Conservation (phyloP, 768 basidiomycete species). For the Amanita molliuscula region DNA sequence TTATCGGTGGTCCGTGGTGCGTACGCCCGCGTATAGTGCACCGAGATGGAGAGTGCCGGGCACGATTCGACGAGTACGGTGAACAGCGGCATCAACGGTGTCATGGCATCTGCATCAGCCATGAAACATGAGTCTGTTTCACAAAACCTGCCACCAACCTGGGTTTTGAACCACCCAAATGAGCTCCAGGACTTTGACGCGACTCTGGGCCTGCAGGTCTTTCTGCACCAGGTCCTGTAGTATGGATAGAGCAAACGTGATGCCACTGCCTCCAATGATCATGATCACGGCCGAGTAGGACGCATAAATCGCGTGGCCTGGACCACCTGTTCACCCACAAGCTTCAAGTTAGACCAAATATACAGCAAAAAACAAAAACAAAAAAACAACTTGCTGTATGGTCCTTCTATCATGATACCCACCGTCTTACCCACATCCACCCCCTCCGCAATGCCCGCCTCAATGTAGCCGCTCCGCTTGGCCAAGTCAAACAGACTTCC, state of each 20-base stretch:
- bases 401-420: slow-evolving; percentile 52
- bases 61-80: slow-evolving; percentile 1
- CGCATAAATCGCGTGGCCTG: slow-evolving; percentile 47
- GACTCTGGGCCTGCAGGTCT: slow-evolving; percentile 36
- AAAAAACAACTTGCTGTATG: slow-evolving; percentile 35
- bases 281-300: slow-evolving; percentile 62
- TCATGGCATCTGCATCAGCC: neutral
- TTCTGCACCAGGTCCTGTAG: slow-evolving; percentile 60
- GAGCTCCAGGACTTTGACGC: slow-evolving; percentile 50
- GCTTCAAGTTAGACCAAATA: slow-evolving; percentile 7
- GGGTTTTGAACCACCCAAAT: slow-evolving; percentile 57
- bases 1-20: neutral
- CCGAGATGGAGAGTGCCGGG: neutral
- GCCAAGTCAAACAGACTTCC: slow-evolving; percentile 40
- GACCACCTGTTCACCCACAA: slow-evolving; percentile 31
- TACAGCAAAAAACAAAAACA: too few relatives aligned
- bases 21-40: slow-evolving; percentile 2
- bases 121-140: neutral
- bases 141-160: slow-evolving; percentile 20
- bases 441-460: slow-evolving; percentile 2
- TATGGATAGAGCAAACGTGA: slow-evolving; percentile 55
- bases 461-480: slow-evolving; percentile 23
- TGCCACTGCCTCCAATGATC: slow-evolving; percentile 68
- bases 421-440: slow-evolving; percentile 27
- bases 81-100: neutral